Conservation (phyloP, 2,329 filamentous ascomycete species). For the Diplodia mutila region DNA sequence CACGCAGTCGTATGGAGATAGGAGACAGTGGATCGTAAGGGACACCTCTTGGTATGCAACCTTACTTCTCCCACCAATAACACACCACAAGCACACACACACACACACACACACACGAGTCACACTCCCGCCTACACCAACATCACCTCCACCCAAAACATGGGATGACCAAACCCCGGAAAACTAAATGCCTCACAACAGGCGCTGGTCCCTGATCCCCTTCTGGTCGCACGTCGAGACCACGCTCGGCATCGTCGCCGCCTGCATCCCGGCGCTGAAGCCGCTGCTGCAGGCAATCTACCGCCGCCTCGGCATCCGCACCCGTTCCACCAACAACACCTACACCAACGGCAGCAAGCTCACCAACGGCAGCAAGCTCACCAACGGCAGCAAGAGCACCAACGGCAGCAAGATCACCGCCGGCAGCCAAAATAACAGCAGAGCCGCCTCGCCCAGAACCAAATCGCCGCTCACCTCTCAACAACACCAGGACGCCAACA, state of each 20-base stretch:
- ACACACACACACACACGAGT: no score
- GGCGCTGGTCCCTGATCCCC: conserved; percentile 20
- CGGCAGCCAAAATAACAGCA: neutral
- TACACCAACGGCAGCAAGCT: neutral
- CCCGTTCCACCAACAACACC: neutral
- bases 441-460: neutral
- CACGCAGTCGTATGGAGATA: neutral
- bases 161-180: neutral
- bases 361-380: neutral
- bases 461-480: no score
- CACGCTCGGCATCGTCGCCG: conserved; percentile 21
- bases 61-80: neutral
- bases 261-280: conserved; percentile 13
- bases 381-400: neutral
- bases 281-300: neutral
- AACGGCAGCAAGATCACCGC: neutral
- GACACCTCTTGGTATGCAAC: conserved; percentile 1
- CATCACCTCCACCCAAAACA: neutral
- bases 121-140: no score
- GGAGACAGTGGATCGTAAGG: neutral
- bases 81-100: neutral
- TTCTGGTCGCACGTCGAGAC: conserved; percentile 24
- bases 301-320: neutral
- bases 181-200: neutral
- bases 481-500: no score